These are phyloP conservation scores for Lentinula novae-zelandiae DNA, from an alignment of 1,284 basidiomycete species.

Conservation along the genomic window DNA sequence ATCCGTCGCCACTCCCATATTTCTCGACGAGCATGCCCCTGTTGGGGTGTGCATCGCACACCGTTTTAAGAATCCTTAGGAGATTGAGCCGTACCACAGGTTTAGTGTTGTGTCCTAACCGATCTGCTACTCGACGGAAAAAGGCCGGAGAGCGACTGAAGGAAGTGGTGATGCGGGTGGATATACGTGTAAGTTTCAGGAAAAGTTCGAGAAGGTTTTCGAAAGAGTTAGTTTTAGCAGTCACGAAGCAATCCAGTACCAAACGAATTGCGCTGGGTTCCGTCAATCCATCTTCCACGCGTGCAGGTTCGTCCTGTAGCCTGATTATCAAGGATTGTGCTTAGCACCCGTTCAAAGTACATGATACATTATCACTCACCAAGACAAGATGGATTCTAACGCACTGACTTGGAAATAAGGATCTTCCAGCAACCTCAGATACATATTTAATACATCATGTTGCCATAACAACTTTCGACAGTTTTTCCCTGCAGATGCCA, in stretches of 20 bases:
- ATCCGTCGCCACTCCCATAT: conserved; percentile 43
- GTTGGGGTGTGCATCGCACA: conserved; percentile 88
- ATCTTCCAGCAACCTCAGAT: conserved; percentile 83
- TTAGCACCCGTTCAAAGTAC: not conserved
- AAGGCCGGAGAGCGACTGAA: conserved; percentile 78
- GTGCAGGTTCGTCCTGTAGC: conserved; percentile 92
- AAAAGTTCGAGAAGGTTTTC: conserved; percentile 93
- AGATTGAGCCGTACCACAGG: conserved; percentile 90
- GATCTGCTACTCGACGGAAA: conserved; percentile 84
- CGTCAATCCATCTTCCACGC: conserved; percentile 87
- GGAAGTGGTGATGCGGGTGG: conserved; percentile 68
- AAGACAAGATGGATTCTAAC: conserved; percentile 86
- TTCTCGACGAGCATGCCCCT: conserved; percentile 76
- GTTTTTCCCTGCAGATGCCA: conserved; percentile 90
- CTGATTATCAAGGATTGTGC: conserved; percentile 32
- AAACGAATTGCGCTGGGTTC: conserved; percentile 68
- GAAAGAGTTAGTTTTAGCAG: conserved; percentile 88
- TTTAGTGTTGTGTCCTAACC: conserved; percentile 76
- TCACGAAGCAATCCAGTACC: conserved; percentile 81
- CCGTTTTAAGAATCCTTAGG: conserved; percentile 78
- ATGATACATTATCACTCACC: conserved; percentile 46
- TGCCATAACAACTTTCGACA: conserved; percentile 88
- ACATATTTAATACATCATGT: conserved; percentile 79
- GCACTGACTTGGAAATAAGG: conserved; percentile 96
- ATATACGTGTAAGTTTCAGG: conserved; percentile 86